phyloP scores from a whole-genome alignment of 2,329 filamentous ascomycete species.

The Juglanconis sp. region DNA sequence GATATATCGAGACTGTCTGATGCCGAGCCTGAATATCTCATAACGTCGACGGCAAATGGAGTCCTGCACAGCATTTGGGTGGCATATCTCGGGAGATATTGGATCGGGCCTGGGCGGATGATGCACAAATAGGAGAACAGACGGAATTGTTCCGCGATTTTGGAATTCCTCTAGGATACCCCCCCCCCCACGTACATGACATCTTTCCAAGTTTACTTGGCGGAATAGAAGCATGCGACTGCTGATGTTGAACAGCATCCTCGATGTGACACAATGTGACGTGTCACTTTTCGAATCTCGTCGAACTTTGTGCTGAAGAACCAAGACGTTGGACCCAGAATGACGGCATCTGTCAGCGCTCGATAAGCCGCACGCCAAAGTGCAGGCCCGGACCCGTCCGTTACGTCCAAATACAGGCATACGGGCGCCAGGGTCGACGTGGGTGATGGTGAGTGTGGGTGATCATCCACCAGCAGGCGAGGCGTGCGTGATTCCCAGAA shows the following conservation, averaged over 20 bases:
- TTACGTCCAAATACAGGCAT: background rate
- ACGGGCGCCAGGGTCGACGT: background rate
- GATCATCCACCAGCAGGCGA: background rate
- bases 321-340: background rate
- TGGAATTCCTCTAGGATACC: conserved; percentile 10
- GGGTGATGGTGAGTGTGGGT: background rate
- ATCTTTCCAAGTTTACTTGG: background rate
- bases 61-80: background rate
- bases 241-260: conserved; percentile 6
- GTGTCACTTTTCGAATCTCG: background rate
- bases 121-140: background rate
- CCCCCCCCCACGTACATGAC: conserved; percentile 5
- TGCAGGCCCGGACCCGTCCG: background rate
- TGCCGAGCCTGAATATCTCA: background rate
- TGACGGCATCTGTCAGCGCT: background rate
- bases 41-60: background rate
- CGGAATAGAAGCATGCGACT: background rate
- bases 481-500: background rate
- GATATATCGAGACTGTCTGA: conserved; percentile 75
- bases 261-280: conserved; percentile 2
- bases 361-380: background rate
- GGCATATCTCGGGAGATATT: background rate
- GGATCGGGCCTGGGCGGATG: background rate
- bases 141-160: conserved; percentile 5
- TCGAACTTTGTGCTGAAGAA: background rate